A percentile compares a stretch with the other conserved stretches of the same genome.
Evolutionary conservation across 495 filamentous ascomycete genomes (phyloP).

Genomic region (Rusavskia elegans): DNA sequence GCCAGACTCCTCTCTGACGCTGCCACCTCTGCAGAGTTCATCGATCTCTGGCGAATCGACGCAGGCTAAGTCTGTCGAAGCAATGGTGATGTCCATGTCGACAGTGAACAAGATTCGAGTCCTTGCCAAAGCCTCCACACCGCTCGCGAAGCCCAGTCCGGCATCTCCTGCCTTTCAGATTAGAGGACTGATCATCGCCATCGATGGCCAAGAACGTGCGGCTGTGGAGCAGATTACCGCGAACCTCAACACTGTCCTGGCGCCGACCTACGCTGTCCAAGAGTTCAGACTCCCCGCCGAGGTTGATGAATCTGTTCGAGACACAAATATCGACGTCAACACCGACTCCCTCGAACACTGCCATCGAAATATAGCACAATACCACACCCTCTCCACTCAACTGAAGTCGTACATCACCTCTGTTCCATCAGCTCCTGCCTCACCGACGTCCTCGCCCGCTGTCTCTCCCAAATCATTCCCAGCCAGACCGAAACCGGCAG

Average conservation of each 20-base stretch:
- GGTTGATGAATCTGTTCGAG: conserved; percentile 12
- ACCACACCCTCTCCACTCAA: conserved; percentile 8
- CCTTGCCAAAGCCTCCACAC: conserved; percentile 50
- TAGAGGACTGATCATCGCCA: conserved; percentile 63
- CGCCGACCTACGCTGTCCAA: background rate
- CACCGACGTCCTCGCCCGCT: conserved; percentile 9
- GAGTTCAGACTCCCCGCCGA: conserved; percentile 15
- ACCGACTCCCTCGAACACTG: conserved; percentile 13
- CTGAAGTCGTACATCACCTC: conserved; percentile 8
- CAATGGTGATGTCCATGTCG: conserved; percentile 60
- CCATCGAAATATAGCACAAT: conserved; percentile 9
- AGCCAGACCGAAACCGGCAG: background rate
- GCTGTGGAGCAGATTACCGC: conserved; percentile 43
- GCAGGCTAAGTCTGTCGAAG: conserved; percentile 31
- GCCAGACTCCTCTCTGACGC: conserved; percentile 29
- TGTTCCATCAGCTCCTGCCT: background rate
- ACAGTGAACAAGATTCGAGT: conserved; percentile 43
- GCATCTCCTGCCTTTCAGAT: conserved; percentile 25
- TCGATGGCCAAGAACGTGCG: conserved; percentile 54
- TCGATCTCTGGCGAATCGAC: conserved; percentile 18
- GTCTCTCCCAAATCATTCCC: conserved; percentile 12
- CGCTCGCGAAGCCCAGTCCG: conserved; percentile 32
- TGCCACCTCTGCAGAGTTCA: conserved; percentile 44
- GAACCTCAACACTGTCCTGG: conserved; percentile 28
- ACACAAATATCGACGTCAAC: background rate